These are phyloP conservation scores for Aspergillus funiculosus DNA, from an alignment of 495 filamentous ascomycete species.

Conservation along the genomic window DNA sequence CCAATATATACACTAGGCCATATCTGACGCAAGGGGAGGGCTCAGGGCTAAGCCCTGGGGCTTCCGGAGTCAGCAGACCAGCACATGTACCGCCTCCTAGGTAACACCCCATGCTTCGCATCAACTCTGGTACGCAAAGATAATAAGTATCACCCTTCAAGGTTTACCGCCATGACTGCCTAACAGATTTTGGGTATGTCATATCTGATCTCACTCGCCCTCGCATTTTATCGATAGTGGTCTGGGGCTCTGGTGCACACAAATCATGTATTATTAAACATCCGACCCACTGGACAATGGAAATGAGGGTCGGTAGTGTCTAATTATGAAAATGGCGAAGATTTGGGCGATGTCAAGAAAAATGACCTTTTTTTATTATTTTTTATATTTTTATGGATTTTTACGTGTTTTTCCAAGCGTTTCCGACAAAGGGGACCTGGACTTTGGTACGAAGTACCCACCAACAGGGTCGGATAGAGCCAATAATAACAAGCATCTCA, in stretches of 20 bases:
- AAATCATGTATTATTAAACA: conserved; percentile 4
- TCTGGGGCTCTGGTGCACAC: no score
- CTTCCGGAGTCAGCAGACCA: conserved; percentile 23
- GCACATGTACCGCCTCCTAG: conserved; percentile 9
- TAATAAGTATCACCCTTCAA: not conserved
- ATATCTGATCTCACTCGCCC: conserved; percentile 18
- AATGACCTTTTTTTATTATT: conserved; percentile 12
- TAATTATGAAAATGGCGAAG: not conserved
- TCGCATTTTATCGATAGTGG: not conserved
- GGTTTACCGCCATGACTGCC: conserved; percentile 16
- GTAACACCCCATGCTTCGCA: conserved; percentile 9
- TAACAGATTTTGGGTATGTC: conserved; percentile 22
- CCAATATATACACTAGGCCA: conserved; percentile 19
- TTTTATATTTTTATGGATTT: conserved; percentile 16
- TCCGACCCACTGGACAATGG: conserved; percentile 7
- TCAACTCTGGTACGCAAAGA: conserved; percentile 3
- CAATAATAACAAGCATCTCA: conserved; percentile 16
- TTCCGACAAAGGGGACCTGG: conserved; percentile 23
- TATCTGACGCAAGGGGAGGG: conserved; percentile 27
- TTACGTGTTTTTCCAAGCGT: conserved; percentile 17
- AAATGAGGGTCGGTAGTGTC: not conserved
- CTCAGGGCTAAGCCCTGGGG: conserved; percentile 28
- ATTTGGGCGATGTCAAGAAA: not conserved
- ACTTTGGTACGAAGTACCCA: conserved; percentile 24
- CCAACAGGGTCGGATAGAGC: conserved; percentile 3